Base-by-base conservation (phyloP, 202 grass and related monocot genomes). In the Dendrocalamus latiflorus region DNA sequence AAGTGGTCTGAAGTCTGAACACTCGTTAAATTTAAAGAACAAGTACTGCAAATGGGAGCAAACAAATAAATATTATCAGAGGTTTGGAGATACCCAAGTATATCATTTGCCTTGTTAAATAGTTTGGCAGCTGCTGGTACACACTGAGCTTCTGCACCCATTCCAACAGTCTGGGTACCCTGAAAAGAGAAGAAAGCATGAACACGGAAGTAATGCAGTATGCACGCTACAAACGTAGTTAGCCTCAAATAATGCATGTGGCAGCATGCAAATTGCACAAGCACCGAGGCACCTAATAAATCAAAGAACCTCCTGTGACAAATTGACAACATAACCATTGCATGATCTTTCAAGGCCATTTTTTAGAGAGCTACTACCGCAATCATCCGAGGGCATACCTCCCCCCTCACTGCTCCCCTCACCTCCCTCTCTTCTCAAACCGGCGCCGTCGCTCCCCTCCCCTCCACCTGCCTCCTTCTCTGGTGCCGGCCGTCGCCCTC, bases 111-210 rank as follows among this genome's bases (percentile, higher is more conserved):
- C n/a, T n/a, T n/a, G n/a, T 83, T 65, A 51, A 92, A 95, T 51
- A 95, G 81, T 76, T 95, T 82, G 18, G 93, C 87, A 78, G 91
- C 93, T 66, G 91, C 91, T 72, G 74, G 85, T 61, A 92, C 89
- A 59, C 62, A 82, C 62, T 90, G 87, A 89, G 89, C 89, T 82
- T 95, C 93, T 69, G 68, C 83, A 1, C 93, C 96, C 96, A 98
- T 99, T 85, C 96, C 93, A 68, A 95, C 85, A 75, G 87, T 86
- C 88, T 99, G 96, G 43, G 96, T 91, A 25, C 96, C 96, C 96
- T 99, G 68, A 72, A 34, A 90, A 51, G 42, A 63, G 50, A 39
- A 67, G 60, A 69, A 75, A 71, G 21, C 44, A 54, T 77, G 56
- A 21, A 38, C 68, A 60, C 20, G 17, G 16, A 51, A 73, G n/a